Evolutionary conservation across 345 rosid species (phyloP), one percentile per base, ranked within the genome.

Genomic region (Toxicodendron radicans): DNA sequence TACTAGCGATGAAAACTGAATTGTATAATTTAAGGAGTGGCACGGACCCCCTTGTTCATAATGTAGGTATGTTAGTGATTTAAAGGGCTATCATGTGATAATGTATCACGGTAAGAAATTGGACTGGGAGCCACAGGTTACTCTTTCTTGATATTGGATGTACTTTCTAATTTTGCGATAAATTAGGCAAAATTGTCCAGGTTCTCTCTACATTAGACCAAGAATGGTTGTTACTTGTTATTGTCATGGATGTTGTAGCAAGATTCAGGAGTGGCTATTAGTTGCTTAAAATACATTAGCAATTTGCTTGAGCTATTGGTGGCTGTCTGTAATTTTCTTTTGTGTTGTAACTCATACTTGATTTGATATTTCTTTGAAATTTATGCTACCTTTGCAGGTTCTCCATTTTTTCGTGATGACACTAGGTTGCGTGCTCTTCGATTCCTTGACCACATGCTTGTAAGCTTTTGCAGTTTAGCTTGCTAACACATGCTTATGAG

Each of bases 361-460:
- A n/a, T 72, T 64, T 51, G 8, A 3, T 67, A 18, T 80, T 73
- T 12, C 16, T 65, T 62, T 21, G 79, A 58, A 45, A 64, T 54
- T 73, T 56, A 54, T 78, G 24, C 66, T 63, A 14, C 52, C 10
- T 54, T 68, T 82, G 78, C 87, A 95, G 99, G 96, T 65, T 95
- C 99, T 61, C 78, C 77, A 21, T 95, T 95, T 87, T 93, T 95
- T 71, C 84, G 97, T 77, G 88, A 89, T 59, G 99, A 95, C 76
- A 88, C 99, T 79, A 87, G 97, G 86, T 80, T 95, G 92, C 97
- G 98, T 66, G 99, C 98, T 74, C 97, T 95, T 76, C 99, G 98
- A 62, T 95, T 95, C 87, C 99, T 95, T 75, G 99, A 95, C 82
- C 98, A 95, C 80, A 79, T 95, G 92, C 93, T 95, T 85, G 99